Evolutionary conservation across 2,329 filamentous ascomycete species (phyloP).

Genomic region (Furcasterigmium furcatum): DNA sequence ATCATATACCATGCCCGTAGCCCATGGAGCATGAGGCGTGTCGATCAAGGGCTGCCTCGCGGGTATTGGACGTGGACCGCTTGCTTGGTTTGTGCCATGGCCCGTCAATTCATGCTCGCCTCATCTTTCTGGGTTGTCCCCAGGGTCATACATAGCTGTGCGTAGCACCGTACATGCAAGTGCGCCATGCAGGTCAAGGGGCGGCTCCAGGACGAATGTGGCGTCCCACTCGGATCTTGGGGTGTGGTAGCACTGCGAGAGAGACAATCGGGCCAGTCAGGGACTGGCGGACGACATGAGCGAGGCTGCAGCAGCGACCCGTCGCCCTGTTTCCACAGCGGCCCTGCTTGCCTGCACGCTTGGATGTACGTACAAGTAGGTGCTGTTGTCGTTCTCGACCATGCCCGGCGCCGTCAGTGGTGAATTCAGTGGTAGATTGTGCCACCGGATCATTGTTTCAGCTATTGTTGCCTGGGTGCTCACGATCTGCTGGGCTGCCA

Average conservation of each 20-base stretch:
- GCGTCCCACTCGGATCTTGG: neutral
- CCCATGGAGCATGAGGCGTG: neutral
- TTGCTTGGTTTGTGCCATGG: too few relatives aligned
- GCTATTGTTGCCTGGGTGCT: too few relatives aligned
- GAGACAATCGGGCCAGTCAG: neutral
- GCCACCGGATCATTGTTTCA: too few relatives aligned
- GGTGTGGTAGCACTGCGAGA: neutral
- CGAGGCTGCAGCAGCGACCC: slow-evolving; percentile 7
- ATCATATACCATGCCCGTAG: neutral
- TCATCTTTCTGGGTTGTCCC: slow-evolving; percentile 6
- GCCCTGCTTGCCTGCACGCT: slow-evolving; percentile 9
- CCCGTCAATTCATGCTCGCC: slow-evolving; percentile 5
- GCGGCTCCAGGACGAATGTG: neutral
- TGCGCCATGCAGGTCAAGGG: slow-evolving; percentile 8
- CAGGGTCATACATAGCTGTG: too few relatives aligned
- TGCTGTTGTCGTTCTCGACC: too few relatives aligned
- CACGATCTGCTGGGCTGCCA: too few relatives aligned
- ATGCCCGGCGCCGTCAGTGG: too few relatives aligned
- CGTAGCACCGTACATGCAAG: slow-evolving; percentile 1
- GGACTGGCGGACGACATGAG: neutral
- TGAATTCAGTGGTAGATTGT: too few relatives aligned
- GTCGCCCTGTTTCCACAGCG: slow-evolving; percentile 11
- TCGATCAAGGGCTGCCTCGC: neutral
- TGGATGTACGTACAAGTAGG: too few relatives aligned
- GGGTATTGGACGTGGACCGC: neutral